Evolutionary conservation across 1,139 yeast species (phyloP).

Genomic region (Candida neerlandica): DNA sequence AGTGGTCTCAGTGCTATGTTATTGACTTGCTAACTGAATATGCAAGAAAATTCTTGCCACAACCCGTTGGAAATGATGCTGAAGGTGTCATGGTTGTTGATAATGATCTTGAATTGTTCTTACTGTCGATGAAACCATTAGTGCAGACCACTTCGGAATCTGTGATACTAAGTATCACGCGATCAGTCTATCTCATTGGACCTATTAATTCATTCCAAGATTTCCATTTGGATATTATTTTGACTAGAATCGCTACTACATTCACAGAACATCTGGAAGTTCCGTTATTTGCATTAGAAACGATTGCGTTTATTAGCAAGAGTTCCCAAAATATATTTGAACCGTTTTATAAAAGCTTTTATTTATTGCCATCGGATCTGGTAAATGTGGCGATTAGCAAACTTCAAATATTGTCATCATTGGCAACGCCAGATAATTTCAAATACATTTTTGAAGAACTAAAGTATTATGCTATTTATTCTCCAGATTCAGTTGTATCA

Average conservation of each 20-base stretch:
- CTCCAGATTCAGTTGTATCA: conserved; percentile 38
- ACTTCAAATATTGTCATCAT: conserved; percentile 61
- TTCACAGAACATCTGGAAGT: conserved; percentile 34
- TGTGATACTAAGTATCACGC: conserved; percentile 63
- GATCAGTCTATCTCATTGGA: conserved; percentile 55
- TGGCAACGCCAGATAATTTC: conserved; percentile 57
- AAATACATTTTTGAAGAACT: conserved; percentile 63
- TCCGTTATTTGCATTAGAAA: conserved; percentile 40
- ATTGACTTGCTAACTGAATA: conserved; percentile 71
- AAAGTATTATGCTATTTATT: conserved; percentile 59
- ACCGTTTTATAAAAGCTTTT: conserved; percentile 54
- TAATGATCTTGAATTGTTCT: conserved; percentile 57
- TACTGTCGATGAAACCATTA: conserved; percentile 47
- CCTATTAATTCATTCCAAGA: conserved; percentile 53
- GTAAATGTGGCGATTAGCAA: conserved; percentile 52
- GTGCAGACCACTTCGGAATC: conserved; percentile 57
- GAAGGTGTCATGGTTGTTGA: conserved; percentile 34
- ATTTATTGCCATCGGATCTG: conserved; percentile 60
- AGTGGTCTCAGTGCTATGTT: conserved; percentile 69
- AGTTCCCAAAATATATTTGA: conserved; percentile 35
- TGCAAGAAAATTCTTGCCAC: conserved; percentile 58
- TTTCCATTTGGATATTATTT: conserved; percentile 50
- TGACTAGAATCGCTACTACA: conserved; percentile 44
- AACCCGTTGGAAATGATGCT: conserved; percentile 49
- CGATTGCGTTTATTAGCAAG: conserved; percentile 37